Evolutionary conservation across 257 asterid genomes (phyloP).

Genomic region (Solanum sejunctum): DNA sequence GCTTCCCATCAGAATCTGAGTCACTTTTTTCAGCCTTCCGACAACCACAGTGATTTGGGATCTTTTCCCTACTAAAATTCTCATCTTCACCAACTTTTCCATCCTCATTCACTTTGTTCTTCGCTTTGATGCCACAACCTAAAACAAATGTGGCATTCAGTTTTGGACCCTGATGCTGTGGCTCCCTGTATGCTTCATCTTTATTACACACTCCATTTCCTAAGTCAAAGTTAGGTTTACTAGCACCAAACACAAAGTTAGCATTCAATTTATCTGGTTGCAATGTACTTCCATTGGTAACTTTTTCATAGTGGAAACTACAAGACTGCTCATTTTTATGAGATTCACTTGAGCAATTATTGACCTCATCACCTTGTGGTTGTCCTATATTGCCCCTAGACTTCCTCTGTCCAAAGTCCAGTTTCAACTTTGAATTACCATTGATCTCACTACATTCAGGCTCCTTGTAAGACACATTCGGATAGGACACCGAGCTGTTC

Average conservation of each 20-base stretch:
- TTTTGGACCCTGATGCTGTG: slow-evolving; percentile 23
- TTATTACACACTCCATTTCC: slow-evolving; percentile 8
- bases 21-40: neutral
- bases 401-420: neutral
- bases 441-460: neutral
- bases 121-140: slow-evolving; percentile 28
- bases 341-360: neutral
- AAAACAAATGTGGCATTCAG: slow-evolving; percentile 15
- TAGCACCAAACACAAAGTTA: slow-evolving; percentile 23
- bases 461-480: neutral
- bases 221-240: neutral
- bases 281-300: neutral
- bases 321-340: neutral
- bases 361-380: neutral
- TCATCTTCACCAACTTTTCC: slow-evolving; percentile 12
- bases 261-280: neutral
- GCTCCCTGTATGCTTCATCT: slow-evolving; percentile 6
- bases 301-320: neutral
- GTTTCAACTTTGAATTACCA: neutral
- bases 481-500: neutral
- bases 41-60: slow-evolving; percentile 11
- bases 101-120: slow-evolving; percentile 14
- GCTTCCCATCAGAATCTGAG: neutral
- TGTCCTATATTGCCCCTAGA: neutral
- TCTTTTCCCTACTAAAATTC: slow-evolving; percentile 11